A percentile compares a stretch with the other conserved stretches of the same genome.
These are phyloP conservation scores for Aspergillus neoniger DNA, from an alignment of 2,329 filamentous ascomycete genomes.

Conservation along the genomic window DNA sequence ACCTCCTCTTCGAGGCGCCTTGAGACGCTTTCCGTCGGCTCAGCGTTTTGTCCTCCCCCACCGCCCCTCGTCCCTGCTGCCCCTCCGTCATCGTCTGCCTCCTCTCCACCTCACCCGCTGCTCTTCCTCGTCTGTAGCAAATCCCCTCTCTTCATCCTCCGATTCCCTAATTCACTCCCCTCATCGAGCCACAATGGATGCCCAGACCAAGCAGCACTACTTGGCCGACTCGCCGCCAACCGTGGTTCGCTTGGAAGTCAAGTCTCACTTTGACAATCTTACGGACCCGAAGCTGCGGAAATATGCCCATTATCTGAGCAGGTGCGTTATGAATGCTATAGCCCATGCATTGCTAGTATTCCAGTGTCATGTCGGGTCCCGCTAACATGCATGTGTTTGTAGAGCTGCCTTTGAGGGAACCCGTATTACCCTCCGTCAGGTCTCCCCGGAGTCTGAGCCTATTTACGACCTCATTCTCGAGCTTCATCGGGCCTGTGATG, in stretches of 20 bases:
- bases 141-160: conserved; percentile 15
- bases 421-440: conserved; percentile 75
- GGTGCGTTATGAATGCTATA: conserved; percentile 48
- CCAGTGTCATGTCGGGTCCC: neutral
- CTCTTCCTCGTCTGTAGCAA: conserved; percentile 21
- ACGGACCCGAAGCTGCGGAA: conserved; percentile 68
- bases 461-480: conserved; percentile 81
- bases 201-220: conserved; percentile 63
- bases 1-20: conserved; percentile 23
- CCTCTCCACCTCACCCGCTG: conserved; percentile 17
- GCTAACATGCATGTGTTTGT: conserved; percentile 14
- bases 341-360: neutral
- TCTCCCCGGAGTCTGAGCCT: conserved; percentile 76
- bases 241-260: conserved; percentile 84
- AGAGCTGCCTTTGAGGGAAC: conserved; percentile 77
- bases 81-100: conserved; percentile 19
- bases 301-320: conserved; percentile 88
- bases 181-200: conserved; percentile 38
- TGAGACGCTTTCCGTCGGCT: conserved; percentile 25
- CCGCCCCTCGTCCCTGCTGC: conserved; percentile 19
- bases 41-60: conserved; percentile 20
- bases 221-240: conserved; percentile 88
- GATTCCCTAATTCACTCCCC: conserved; percentile 17
- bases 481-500: conserved; percentile 65
- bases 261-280: conserved; percentile 79